These are phyloP conservation scores for Syzygium jambos DNA, from an alignment of 345 rosid genomes.

Conservation along the genomic window DNA sequence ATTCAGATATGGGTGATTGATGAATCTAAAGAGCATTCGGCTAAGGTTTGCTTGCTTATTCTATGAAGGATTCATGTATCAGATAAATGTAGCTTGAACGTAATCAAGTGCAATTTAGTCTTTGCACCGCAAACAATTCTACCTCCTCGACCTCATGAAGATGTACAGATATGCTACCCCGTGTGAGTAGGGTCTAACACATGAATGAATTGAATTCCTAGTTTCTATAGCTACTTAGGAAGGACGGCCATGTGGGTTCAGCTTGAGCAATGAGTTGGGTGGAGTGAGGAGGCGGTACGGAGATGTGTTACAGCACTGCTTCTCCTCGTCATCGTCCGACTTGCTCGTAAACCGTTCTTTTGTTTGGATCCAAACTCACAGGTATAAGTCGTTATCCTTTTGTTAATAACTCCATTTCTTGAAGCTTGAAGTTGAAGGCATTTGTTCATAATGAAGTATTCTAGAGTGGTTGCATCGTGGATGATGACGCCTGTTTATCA, in stretches of 20 bases:
- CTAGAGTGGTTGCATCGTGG: no score
- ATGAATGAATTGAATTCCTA: neutral
- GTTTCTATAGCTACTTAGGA: neutral
- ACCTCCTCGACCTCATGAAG: neutral
- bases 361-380: no score
- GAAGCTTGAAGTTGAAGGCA: no score
- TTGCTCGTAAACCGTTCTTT: neutral
- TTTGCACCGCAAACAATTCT: neutral
- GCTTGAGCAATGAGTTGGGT: neutral
- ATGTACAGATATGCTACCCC: neutral
- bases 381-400: no score
- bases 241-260: neutral
- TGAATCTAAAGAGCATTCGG: neutral
- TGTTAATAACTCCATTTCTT: no score
- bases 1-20: neutral
- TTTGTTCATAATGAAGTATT: no score
- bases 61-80: neutral
- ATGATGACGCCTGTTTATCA: no score
- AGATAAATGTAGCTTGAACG: neutral
- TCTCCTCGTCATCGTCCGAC: neutral
- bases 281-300: neutral
- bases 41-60: neutral
- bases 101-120: neutral
- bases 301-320: neutral
- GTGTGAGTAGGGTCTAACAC: neutral